Percentiles rank a stretch among this genome's conserved stretches.
Evolutionary conservation across 139 green algal species (phyloP).

Genomic region (Coelastrella sp.): DNA sequence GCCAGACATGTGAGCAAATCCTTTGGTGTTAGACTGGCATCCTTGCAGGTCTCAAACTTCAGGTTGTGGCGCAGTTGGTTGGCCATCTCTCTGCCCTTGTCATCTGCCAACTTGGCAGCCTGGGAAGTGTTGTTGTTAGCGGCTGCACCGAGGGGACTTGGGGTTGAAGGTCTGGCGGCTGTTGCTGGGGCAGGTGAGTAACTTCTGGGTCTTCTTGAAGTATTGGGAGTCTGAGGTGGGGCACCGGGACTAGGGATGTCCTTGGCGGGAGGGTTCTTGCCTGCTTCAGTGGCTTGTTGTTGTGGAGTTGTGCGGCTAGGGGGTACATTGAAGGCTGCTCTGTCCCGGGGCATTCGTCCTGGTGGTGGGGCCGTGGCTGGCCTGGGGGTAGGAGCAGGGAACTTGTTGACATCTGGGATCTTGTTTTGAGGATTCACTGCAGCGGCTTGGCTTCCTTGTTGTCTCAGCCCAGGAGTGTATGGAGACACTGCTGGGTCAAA

Average conservation of each 20-base stretch:
- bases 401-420: not conserved
- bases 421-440: not conserved
- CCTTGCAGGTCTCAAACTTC: not conserved
- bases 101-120: not conserved
- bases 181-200: not conserved
- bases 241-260: not conserved
- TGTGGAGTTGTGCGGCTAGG: not conserved
- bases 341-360: not conserved
- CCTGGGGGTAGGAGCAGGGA: not conserved
- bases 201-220: no score
- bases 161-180: not conserved
- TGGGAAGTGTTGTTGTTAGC: no score
- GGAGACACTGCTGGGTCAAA: not conserved
- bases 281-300: not conserved
- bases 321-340: not conserved
- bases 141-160: no score
- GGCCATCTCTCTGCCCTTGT: not conserved
- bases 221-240: not conserved
- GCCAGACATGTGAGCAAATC: not conserved
- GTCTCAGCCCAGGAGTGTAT: not conserved
- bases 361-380: not conserved
- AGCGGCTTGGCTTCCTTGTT: not conserved
- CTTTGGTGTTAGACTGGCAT: not conserved
- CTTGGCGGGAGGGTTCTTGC: not conserved
- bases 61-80: not conserved